A percentile compares a stretch with the other conserved stretches of the same genome.
Conservation (phyloP, 2,329 filamentous ascomycete genomes). For the Colletotrichum acutatum region DNA sequence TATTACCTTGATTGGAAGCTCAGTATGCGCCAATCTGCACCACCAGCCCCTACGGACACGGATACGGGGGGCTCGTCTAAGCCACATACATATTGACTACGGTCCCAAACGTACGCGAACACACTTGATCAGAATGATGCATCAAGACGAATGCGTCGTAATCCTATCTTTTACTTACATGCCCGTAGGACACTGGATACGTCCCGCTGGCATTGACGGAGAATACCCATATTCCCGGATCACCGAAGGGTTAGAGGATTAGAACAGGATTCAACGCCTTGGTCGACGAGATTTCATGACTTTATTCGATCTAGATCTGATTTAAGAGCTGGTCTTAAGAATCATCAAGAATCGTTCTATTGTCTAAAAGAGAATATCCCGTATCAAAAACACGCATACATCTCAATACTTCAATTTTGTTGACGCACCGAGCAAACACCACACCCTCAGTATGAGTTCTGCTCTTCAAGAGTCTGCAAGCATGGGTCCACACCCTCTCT, state of each 20-base stretch:
- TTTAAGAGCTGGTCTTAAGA: too few relatives aligned
- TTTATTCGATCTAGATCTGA: too few relatives aligned
- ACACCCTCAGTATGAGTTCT: not conserved
- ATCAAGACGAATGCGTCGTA: not conserved
- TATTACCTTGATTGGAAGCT: not conserved
- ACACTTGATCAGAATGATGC: not conserved
- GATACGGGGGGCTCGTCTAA: constrained; percentile 6
- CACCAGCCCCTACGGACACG: constrained; percentile 22
- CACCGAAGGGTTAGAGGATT: too few relatives aligned
- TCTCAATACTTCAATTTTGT: not conserved
- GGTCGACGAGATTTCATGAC: too few relatives aligned
- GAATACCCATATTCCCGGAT: too few relatives aligned
- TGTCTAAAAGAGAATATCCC: too few relatives aligned
- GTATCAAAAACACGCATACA: not conserved
- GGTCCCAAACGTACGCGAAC: not conserved
- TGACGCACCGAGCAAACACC: not conserved
- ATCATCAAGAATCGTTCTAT: too few relatives aligned
- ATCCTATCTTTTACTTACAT: too few relatives aligned
- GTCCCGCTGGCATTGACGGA: too few relatives aligned
- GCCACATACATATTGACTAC: not conserved
- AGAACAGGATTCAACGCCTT: too few relatives aligned
- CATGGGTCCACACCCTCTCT: constrained; percentile 36
- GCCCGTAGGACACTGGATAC: too few relatives aligned
- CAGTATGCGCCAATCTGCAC: not conserved
- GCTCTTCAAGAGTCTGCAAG: too few relatives aligned